Percentiles rank a stretch among this genome's conserved stretches.
Conservation (phyloP, 2,329 filamentous ascomycete species). For the Ophiosphaerella herpotricha region DNA sequence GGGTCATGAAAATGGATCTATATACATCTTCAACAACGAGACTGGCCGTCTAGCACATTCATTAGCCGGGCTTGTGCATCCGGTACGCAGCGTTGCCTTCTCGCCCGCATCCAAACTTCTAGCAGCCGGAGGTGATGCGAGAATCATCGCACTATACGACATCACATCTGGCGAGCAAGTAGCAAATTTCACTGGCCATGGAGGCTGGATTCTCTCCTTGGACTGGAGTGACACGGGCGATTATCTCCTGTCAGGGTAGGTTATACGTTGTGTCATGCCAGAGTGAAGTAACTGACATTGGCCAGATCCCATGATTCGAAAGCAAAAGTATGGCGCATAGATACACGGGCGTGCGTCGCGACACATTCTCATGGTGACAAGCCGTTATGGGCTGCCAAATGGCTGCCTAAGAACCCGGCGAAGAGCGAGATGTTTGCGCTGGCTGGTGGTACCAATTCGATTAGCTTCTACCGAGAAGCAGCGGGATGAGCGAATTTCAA, state of each 20-base stretch:
- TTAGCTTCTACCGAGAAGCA: conserved; percentile 48
- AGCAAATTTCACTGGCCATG: conserved; percentile 77
- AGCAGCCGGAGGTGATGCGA: conserved; percentile 87
- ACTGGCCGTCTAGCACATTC: conserved; percentile 84
- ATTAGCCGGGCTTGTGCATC: conserved; percentile 82
- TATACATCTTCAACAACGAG: conserved; percentile 95
- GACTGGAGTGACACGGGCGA: conserved; percentile 95
- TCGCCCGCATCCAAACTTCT: conserved; percentile 83
- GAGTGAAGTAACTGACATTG: conserved; percentile 3
- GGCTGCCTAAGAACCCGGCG: conserved; percentile 42
- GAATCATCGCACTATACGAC: conserved; percentile 89
- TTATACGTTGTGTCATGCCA: background rate
- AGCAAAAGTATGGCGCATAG: conserved; percentile 93
- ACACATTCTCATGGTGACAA: conserved; percentile 84
- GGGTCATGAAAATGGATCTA: conserved; percentile 86
- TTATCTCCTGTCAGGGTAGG: conserved; percentile 79
- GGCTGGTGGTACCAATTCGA: conserved; percentile 42
- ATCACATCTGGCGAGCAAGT: conserved; percentile 91
- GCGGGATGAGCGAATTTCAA: conserved; percentile 35
- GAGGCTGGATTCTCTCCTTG: conserved; percentile 85
- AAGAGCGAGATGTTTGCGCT: conserved; percentile 50
- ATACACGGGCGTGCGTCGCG: conserved; percentile 81
- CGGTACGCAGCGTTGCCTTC: conserved; percentile 84
- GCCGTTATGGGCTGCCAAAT: conserved; percentile 46
- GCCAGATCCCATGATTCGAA: conserved; percentile 82